Evolutionary conservation across 495 filamentous ascomycete genomes (phyloP).

Genomic region (Podospora tetraspora): DNA sequence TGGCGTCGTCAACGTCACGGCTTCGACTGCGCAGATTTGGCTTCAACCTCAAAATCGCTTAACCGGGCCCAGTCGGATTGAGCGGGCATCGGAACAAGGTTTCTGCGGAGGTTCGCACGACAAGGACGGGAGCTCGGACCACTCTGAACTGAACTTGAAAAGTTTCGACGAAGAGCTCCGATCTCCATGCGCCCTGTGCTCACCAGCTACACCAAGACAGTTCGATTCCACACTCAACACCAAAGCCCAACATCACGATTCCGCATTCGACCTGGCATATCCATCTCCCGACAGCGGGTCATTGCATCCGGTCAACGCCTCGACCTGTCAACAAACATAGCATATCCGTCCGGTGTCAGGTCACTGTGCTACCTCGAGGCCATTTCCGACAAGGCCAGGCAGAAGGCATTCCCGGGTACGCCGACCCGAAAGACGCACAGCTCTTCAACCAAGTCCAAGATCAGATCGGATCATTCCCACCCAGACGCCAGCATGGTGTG

Average conservation of each 20-base stretch:
- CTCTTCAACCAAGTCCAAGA: not conserved
- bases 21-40: conserved; percentile 37
- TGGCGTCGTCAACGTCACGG: conserved; percentile 32
- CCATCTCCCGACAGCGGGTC: not conserved
- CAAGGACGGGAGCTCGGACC: not conserved
- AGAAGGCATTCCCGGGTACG: not conserved
- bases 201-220: too few species aligned
- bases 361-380: not conserved
- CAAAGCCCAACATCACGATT: not conserved
- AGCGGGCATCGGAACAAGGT: conserved; percentile 26
- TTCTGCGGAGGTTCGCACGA: conserved; percentile 19
- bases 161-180: not conserved
- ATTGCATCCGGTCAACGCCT: not conserved
- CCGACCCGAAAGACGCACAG: not conserved
- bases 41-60: conserved; percentile 33
- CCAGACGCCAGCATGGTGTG: not conserved
- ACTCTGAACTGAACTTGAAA: too few species aligned
- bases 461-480: not conserved
- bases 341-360: not conserved
- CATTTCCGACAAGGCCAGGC: not conserved
- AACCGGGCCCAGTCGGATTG: conserved; percentile 26
- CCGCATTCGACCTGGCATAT: not conserved
- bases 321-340: not conserved
- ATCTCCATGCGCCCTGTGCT: not conserved
- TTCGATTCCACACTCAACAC: not conserved